These are phyloP conservation scores for Flaveria floridana DNA, from an alignment of 140 eudicot species.

Conservation along the genomic window DNA sequence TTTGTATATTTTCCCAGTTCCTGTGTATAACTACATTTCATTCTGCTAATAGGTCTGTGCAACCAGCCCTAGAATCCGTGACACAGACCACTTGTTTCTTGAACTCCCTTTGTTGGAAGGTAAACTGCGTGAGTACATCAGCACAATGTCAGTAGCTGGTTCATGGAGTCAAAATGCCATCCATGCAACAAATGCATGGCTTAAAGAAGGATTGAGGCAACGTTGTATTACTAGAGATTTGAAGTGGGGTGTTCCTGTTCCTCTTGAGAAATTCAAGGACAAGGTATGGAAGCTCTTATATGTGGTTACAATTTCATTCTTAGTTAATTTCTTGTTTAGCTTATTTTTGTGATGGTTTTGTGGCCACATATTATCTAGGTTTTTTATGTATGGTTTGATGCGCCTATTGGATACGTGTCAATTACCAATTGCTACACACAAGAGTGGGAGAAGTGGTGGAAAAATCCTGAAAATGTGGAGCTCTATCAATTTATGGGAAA, in stretches of 20 bases:
- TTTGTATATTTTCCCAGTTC: not conserved
- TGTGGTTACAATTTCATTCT: not conserved
- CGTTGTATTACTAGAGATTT: conserved; percentile 96
- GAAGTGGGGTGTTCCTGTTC: conserved; percentile 99
- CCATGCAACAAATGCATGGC: conserved; percentile 91
- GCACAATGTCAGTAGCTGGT: conserved; percentile 70
- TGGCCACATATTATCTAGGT: conserved; percentile 42
- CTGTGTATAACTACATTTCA: conserved; percentile 1
- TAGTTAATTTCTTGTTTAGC: not conserved
- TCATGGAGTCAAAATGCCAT: conserved; percentile 96
- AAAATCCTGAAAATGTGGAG: conserved; percentile 96
- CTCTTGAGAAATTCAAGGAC: conserved; percentile 73
- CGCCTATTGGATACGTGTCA: conserved; percentile 97
- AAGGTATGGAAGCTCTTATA: conserved; percentile 50
- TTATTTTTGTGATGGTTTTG: not conserved
- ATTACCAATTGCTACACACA: conserved; percentile 83
- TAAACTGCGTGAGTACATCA: conserved; percentile 61
- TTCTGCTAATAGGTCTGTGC: conserved; percentile 59
- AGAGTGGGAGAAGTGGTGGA: conserved; percentile 99
- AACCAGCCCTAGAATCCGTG: conserved; percentile 75
- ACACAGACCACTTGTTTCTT: conserved; percentile 86
- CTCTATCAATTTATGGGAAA: conserved; percentile 97
- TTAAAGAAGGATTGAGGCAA: conserved; percentile 80
- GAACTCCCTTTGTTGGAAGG: conserved; percentile 80
- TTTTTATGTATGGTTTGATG: conserved; percentile 98